Conservation (phyloP, 164 flowering plant genomes). For the Pachysandra terminalis region DNA sequence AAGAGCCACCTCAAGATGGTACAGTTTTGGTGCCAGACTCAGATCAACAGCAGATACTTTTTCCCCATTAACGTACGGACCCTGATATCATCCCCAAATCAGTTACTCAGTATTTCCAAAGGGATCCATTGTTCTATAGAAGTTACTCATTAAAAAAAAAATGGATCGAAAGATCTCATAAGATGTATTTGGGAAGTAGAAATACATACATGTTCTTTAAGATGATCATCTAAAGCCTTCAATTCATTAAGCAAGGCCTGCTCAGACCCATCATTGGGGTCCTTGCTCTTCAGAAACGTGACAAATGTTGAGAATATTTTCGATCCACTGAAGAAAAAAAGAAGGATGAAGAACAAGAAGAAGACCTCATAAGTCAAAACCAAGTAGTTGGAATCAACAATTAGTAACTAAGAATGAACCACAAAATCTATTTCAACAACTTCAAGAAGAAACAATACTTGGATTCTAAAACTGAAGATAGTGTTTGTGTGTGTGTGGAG, state of each 20-base stretch:
- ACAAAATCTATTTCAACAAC: background rate
- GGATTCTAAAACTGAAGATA: no score
- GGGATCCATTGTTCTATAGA: no score
- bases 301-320: constrained; percentile 67
- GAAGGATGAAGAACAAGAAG: no score
- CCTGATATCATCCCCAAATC: constrained; percentile 31
- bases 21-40: constrained; percentile 85
- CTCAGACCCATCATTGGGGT: constrained; percentile 79
- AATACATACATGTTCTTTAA: constrained; percentile 63
- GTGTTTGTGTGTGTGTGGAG: no score
- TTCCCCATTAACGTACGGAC: constrained; percentile 77
- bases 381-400: background rate
- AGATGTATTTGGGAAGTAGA: background rate
- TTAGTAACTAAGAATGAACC: no score
- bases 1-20: constrained; percentile 77
- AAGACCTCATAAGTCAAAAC: no score
- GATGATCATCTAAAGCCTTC: constrained; percentile 82
- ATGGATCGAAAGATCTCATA: background rate
- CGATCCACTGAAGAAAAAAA: constrained; percentile 68
- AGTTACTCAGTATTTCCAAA: no score
- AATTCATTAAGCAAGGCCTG: constrained; percentile 72
- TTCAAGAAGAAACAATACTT: background rate
- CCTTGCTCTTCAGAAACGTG: constrained; percentile 81
- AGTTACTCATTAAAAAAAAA: no score
- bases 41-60: constrained; percentile 81